Evolutionary conservation across 257 asterid genomes (phyloP).

Genomic region (Lycium ferocissimum): DNA sequence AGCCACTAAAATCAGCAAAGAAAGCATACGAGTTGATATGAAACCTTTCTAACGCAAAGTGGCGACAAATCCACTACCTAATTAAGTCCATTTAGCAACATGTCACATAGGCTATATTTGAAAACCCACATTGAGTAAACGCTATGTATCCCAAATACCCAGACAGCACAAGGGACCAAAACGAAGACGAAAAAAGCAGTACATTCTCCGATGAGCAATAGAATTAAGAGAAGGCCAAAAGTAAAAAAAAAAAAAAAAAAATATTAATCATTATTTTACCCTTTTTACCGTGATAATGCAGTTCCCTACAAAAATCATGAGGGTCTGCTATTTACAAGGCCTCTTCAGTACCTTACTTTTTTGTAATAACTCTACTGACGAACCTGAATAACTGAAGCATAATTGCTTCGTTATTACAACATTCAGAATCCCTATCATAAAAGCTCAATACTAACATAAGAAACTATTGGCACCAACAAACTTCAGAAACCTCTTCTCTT

Average conservation of each 20-base stretch:
- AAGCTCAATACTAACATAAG: background rate
- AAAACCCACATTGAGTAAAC: background rate
- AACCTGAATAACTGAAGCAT: slow-evolving; percentile 27
- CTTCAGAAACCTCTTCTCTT: background rate
- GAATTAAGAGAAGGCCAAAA: background rate
- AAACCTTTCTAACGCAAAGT: background rate
- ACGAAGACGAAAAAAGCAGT: background rate
- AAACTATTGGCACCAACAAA: slow-evolving; percentile 6
- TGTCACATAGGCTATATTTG: background rate
- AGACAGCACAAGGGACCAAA: background rate
- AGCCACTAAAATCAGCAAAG: background rate
- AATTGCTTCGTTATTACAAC: slow-evolving; percentile 26
- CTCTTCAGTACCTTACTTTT: slow-evolving; percentile 18
- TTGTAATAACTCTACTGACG: slow-evolving; percentile 7
- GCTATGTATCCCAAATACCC: background rate
- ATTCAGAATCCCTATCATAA: slow-evolving; percentile 29
- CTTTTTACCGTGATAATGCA: background rate
- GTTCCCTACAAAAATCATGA: background rate
- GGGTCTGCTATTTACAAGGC: slow-evolving; percentile 30
- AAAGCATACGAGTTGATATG: background rate
- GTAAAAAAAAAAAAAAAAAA: background rate
- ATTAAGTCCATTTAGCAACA: background rate
- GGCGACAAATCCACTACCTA: background rate
- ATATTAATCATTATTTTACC: background rate
- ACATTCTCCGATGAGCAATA: background rate